These are phyloP conservation scores for Phtheirospermum japonicum DNA, from an alignment of 257 asterid species.

Conservation along the genomic window DNA sequence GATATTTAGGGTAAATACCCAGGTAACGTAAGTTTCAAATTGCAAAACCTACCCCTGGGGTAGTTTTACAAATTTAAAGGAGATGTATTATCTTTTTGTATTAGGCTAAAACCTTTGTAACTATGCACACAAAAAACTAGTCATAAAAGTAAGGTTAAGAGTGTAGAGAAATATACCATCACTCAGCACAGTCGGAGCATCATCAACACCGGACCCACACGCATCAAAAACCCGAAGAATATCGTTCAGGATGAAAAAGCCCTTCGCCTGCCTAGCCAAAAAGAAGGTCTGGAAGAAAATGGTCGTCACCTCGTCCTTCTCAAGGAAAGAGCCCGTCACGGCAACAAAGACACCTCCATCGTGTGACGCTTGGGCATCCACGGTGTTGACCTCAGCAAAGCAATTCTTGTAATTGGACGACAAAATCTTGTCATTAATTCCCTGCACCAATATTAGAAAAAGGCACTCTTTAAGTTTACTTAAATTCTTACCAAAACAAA, in stretches of 20 bases:
- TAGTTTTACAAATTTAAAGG: too few relatives aligned
- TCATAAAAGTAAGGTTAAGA: neutral
- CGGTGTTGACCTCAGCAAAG: slow-evolving; percentile 30
- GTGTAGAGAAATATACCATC: slow-evolving; percentile 27
- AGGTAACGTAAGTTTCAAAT: too few relatives aligned
- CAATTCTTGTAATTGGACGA: slow-evolving; percentile 44
- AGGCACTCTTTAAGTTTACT: too few relatives aligned
- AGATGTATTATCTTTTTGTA: too few relatives aligned
- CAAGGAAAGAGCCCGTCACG: slow-evolving; percentile 42
- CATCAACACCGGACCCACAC: neutral
- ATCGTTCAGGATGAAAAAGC: slow-evolving; percentile 59
- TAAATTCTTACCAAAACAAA: neutral
- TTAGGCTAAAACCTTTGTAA: neutral
- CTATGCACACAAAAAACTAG: neutral
- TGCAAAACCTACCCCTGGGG: neutral
- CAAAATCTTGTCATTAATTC: slow-evolving; percentile 48
- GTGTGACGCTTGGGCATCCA: slow-evolving; percentile 45
- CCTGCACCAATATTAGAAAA: slow-evolving; percentile 36
- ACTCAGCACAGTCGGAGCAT: neutral
- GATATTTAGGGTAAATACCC: neutral
- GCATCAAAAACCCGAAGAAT: slow-evolving; percentile 32
- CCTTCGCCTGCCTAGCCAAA: slow-evolving; percentile 51
- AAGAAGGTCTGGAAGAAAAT: slow-evolving; percentile 58
- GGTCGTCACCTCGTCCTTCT: slow-evolving; percentile 31
- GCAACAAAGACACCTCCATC: slow-evolving; percentile 48